A percentile compares a stretch with the other conserved stretches of the same genome.
These are phyloP conservation scores for Saturnispora sanitii DNA, from an alignment of 805 yeast genomes.

Conservation along the genomic window DNA sequence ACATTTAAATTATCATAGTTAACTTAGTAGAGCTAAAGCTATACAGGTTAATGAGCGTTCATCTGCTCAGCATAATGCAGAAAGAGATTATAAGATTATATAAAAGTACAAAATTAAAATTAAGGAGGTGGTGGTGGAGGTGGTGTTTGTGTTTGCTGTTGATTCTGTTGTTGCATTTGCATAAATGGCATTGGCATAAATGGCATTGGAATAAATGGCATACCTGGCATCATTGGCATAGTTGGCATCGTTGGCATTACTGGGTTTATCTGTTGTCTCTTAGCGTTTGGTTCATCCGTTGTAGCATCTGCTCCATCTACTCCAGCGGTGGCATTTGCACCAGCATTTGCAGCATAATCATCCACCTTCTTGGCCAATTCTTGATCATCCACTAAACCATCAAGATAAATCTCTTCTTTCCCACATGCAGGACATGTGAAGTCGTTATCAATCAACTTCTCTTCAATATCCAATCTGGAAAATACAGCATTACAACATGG, in stretches of 20 bases:
- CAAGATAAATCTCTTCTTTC: conserved; percentile 63
- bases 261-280: conserved; percentile 12
- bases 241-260: conserved; percentile 7
- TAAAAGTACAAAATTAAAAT: neutral
- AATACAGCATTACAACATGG: conserved; percentile 56
- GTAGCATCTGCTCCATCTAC: conserved; percentile 8
- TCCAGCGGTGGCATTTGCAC: neutral
- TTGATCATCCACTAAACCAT: conserved; percentile 52
- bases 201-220: too few relatives aligned
- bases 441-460: conserved; percentile 64
- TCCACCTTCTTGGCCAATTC: conserved; percentile 48
- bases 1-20: too few relatives aligned
- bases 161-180: conserved; percentile 11
- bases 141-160: neutral
- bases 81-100: too few relatives aligned
- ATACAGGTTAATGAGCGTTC: too few relatives aligned
- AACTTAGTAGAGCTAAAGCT: too few relatives aligned
- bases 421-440: conserved; percentile 87
- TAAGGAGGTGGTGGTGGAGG: neutral
- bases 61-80: too few relatives aligned
- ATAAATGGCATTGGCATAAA: conserved; percentile 27
- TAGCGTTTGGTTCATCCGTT: conserved; percentile 10
- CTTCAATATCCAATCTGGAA: conserved; percentile 56
- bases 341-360: conserved; percentile 34
- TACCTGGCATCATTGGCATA: conserved; percentile 10